These are phyloP conservation scores for Sideroxylon spinosum DNA, from an alignment of 179 eudicot species.

Conservation along the genomic window DNA sequence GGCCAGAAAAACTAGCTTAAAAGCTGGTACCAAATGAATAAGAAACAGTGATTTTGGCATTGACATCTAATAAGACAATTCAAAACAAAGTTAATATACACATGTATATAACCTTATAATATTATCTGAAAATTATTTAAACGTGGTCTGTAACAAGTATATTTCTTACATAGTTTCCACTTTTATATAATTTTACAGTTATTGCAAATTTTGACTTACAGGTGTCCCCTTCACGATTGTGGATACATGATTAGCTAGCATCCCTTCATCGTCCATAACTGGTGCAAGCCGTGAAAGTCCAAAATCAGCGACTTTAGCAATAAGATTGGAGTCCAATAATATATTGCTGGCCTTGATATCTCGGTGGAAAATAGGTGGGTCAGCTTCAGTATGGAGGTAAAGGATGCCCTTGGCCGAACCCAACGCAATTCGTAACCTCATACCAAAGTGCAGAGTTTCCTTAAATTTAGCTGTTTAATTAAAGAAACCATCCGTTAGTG, in stretches of 20 bases:
- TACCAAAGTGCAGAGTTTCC: constrained; percentile 30
- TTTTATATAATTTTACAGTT: background rate
- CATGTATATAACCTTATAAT: background rate
- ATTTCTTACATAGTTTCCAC: background rate
- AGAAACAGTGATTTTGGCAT: too few relatives aligned
- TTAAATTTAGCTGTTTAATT: constrained; percentile 27
- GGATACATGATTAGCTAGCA: constrained; percentile 46
- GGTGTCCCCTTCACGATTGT: constrained; percentile 78
- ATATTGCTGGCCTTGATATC: constrained; percentile 75
- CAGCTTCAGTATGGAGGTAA: constrained; percentile 69
- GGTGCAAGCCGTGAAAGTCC: constrained; percentile 77
- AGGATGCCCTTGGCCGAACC: constrained; percentile 71
- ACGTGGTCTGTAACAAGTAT: too few relatives aligned
- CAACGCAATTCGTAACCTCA: constrained; percentile 51
- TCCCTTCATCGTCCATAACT: constrained; percentile 49
- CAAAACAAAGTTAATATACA: too few relatives aligned
- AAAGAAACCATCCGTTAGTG: constrained; percentile 6
- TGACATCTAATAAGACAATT: too few relatives aligned
- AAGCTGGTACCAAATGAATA: too few relatives aligned
- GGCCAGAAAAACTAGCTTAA: too few relatives aligned
- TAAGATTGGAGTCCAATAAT: constrained; percentile 49
- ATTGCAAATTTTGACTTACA: constrained; percentile 31
- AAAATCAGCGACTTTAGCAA: constrained; percentile 76
- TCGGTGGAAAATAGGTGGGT: constrained; percentile 77
- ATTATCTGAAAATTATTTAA: background rate